Evolutionary conservation across 1,284 basidiomycete genomes (phyloP).

Genomic region (Irpex sp.): DNA sequence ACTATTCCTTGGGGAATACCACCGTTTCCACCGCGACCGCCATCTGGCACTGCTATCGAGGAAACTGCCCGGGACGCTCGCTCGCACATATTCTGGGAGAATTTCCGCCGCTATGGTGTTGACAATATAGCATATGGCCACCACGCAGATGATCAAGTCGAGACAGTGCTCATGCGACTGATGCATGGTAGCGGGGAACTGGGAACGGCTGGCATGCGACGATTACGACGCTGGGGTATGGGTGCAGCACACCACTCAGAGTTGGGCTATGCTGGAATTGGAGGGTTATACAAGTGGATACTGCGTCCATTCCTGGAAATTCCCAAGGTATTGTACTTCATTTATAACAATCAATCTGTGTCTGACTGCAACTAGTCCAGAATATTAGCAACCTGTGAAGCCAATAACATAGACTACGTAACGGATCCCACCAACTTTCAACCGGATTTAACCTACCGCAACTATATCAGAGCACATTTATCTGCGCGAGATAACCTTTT

Average conservation of each 20-base stretch:
- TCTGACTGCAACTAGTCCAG: constrained; percentile 47
- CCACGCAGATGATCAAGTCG: constrained; percentile 77
- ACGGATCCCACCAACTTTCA: constrained; percentile 70
- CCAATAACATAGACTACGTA: constrained; percentile 54
- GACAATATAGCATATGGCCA: constrained; percentile 61
- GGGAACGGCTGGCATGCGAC: constrained; percentile 65
- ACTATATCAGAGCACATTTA: constrained; percentile 50
- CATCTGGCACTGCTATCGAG: constrained; percentile 40
- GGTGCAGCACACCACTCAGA: constrained; percentile 32
- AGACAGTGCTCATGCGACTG: constrained; percentile 70
- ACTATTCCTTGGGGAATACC: constrained; percentile 53
- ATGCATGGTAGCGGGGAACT: constrained; percentile 47
- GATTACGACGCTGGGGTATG: constrained; percentile 73
- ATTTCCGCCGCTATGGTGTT: constrained; percentile 37
- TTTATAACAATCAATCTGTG: neutral
- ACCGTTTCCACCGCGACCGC: constrained; percentile 41
- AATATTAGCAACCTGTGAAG: constrained; percentile 70
- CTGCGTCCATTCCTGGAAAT: constrained; percentile 64
- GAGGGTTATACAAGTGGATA: constrained; percentile 65
- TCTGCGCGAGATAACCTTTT: neutral
- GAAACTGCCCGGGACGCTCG: constrained; percentile 53
- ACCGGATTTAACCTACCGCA: constrained; percentile 64
- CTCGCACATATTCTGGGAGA: constrained; percentile 49
- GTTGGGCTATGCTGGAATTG: constrained; percentile 41
- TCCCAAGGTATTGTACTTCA: constrained; percentile 48